A percentile compares a stretch with the other conserved stretches of the same genome.
phyloP scores from a whole-genome alignment of 2,329 filamentous ascomycete genomes.

The Nothophoma quercina region DNA sequence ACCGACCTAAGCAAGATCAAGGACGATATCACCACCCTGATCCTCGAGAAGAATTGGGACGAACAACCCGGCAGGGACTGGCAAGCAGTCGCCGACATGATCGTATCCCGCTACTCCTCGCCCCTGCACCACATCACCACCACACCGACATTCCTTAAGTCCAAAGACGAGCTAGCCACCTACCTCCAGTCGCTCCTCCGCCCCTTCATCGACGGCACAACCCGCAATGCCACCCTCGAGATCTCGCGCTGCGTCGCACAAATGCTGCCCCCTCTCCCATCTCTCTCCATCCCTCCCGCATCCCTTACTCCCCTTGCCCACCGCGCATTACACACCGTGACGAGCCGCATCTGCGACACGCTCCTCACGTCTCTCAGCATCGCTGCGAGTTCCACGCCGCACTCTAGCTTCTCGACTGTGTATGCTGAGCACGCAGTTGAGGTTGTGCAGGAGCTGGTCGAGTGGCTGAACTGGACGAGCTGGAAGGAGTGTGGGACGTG shows the following conservation, averaged over 20 bases:
- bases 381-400: conserved; percentile 16
- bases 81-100: conserved; percentile 72
- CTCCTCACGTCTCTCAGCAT: conserved; percentile 37
- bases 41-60: conserved; percentile 40
- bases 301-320: conserved; percentile 35
- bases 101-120: conserved; percentile 68
- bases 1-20: conserved; percentile 49
- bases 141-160: conserved; percentile 21
- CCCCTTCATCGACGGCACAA: conserved; percentile 48
- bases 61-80: conserved; percentile 57
- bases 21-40: conserved; percentile 55
- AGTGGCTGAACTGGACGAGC: conserved; percentile 64
- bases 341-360: conserved; percentile 43
- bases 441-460: conserved; percentile 53
- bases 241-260: conserved; percentile 58
- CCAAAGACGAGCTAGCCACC: conserved; percentile 29
- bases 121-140: conserved; percentile 55
- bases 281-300: conserved; percentile 16
- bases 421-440: conserved; percentile 36
- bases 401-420: conserved; percentile 4
- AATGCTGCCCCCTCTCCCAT: conserved; percentile 38
- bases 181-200: conserved; percentile 41
- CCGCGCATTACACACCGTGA: conserved; percentile 40
- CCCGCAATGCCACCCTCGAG: conserved; percentile 50
- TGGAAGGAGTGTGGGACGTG: conserved; percentile 68